Conservation (phyloP, 23 red algal genomes). For the Gracilaria domingensis region DNA sequence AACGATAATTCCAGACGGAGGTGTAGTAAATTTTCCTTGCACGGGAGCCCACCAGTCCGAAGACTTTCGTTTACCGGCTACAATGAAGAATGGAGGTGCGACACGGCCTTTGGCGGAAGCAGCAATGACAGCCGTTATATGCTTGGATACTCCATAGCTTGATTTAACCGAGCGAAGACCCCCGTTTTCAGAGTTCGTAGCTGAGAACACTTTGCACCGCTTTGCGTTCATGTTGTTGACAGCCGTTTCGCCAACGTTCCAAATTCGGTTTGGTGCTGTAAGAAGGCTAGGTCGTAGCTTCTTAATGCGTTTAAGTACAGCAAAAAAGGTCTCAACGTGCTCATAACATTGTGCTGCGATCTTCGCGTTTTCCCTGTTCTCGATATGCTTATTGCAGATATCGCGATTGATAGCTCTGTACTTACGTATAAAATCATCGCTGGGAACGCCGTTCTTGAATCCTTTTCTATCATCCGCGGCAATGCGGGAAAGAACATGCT, state of each 20-base stretch:
- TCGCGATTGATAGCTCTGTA: constrained; percentile 22
- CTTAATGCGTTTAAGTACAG: constrained; percentile 1
- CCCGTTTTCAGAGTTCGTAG: neutral
- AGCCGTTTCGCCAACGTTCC: constrained; percentile 35
- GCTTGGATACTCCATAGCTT: neutral
- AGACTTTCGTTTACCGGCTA: constrained; percentile 20
- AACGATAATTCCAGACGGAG: constrained; percentile 16
- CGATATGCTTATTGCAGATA: neutral
- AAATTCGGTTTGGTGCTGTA: neutral
- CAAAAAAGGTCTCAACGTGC: constrained; percentile 44
- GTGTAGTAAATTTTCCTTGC: neutral
- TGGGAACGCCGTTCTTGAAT: constrained; percentile 3
- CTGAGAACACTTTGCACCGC: constrained; percentile 12
- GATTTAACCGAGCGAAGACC: neutral
- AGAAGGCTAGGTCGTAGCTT: neutral
- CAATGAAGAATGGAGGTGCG: constrained; percentile 41
- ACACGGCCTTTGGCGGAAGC: constrained; percentile 13
- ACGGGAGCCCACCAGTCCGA: neutral
- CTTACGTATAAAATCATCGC: neutral
- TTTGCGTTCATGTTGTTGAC: constrained; percentile 20
- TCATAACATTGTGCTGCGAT: neutral
- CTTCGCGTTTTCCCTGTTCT: constrained; percentile 26
- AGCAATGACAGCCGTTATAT: constrained; percentile 52
- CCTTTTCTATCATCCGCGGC: neutral
- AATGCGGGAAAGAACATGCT: neutral